Conservation (phyloP, 176 grass and related monocot genomes). For the Triticum dicoccoides region DNA sequence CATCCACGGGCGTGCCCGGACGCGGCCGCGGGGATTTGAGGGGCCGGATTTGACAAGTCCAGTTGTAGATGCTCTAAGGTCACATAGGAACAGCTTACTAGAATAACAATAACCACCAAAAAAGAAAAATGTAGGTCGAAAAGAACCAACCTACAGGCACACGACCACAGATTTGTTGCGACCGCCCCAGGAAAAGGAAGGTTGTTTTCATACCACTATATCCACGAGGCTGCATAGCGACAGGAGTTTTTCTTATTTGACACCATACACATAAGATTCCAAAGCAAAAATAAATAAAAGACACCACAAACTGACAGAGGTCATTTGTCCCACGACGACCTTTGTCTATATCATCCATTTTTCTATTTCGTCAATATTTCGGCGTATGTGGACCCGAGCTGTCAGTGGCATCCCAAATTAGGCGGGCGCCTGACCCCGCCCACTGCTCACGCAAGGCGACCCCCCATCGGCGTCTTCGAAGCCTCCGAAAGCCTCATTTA, state of each 20-base stretch:
- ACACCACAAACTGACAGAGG: too few relatives aligned
- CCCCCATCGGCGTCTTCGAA: constrained; percentile 24
- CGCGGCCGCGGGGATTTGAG: too few relatives aligned
- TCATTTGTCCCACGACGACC: neutral
- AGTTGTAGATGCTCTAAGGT: too few relatives aligned
- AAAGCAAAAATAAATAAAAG: too few relatives aligned
- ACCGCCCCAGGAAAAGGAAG: neutral
- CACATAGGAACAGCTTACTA: accelerated
- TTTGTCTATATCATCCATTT: neutral
- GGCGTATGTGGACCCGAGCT: neutral
- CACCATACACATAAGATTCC: neutral
- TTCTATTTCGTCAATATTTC: neutral
- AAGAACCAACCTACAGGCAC: too few relatives aligned
- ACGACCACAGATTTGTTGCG: neutral
- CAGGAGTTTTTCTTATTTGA: neutral
- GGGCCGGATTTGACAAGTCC: too few relatives aligned
- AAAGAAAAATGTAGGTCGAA: too few relatives aligned
- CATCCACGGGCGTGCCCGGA: too few relatives aligned
- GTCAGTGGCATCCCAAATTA: constrained; percentile 14
- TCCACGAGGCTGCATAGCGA: neutral
- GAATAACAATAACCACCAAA: too few relatives aligned
- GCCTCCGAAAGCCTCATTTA: constrained; percentile 48
- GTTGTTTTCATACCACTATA: neutral
- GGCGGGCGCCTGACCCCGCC: neutral
- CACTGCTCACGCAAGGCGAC: neutral